Conservation (phyloP, 1,284 basidiomycete genomes). For the Sutorius eximius region DNA sequence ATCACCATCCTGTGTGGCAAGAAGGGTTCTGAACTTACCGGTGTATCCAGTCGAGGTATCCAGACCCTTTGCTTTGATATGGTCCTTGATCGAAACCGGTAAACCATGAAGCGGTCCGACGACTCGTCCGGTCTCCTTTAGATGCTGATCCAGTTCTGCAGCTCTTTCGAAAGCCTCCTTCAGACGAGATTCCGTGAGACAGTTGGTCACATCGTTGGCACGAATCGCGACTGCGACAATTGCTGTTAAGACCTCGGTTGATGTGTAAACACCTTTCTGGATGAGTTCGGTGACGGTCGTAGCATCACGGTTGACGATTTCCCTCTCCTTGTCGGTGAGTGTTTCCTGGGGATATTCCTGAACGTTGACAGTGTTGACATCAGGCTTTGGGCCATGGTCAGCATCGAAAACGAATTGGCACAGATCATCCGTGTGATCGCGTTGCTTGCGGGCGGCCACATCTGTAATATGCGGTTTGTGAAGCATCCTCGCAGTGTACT, state of each 20-base stretch:
- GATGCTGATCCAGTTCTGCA: conserved; percentile 48
- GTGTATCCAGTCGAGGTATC: conserved; percentile 53
- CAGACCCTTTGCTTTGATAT: conserved; percentile 48
- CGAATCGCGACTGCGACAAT: conserved; percentile 29
- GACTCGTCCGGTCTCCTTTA: conserved; percentile 45
- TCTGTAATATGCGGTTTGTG: not conserved
- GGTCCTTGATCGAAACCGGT: conserved; percentile 57
- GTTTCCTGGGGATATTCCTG: conserved; percentile 28
- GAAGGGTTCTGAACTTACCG: conserved; percentile 18
- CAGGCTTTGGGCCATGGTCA: conserved; percentile 3
- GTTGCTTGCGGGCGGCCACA: conserved; percentile 28
- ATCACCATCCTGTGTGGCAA: not conserved
- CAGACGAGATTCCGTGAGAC: conserved; percentile 57
- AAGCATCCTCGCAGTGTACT: conserved; percentile 6
- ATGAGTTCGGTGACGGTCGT: conserved; percentile 27
- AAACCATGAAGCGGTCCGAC: conserved; percentile 63
- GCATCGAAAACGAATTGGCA: not conserved
- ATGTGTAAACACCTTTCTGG: conserved; percentile 23
- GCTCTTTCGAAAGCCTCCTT: conserved; percentile 54
- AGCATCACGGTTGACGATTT: conserved; percentile 33
- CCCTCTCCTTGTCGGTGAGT: conserved; percentile 28
- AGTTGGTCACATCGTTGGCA: conserved; percentile 43
- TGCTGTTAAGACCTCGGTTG: conserved; percentile 30
- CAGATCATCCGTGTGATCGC: conserved; percentile 24
- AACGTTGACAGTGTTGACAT: conserved; percentile 15